A percentile compares a stretch with the other conserved stretches of the same genome.
Evolutionary conservation across 2,329 filamentous ascomycete species (phyloP).

Genomic region (Cladosporium sp.): DNA sequence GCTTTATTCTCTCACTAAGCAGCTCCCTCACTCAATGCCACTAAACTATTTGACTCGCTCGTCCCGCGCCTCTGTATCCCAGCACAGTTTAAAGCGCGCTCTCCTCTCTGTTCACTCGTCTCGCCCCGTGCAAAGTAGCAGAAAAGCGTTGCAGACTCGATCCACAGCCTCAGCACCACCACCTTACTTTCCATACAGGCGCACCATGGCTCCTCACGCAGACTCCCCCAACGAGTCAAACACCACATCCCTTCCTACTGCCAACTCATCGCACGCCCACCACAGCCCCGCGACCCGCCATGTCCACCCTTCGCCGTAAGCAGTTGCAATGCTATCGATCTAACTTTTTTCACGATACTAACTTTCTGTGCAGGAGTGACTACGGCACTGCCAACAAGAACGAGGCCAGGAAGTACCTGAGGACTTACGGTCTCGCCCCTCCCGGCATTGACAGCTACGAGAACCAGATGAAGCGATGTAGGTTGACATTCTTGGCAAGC

Average conservation of each 20-base stretch:
- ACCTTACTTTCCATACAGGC: slow-evolving; percentile 2
- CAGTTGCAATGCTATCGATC: background rate
- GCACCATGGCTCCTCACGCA: slow-evolving; percentile 16
- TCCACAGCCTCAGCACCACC: slow-evolving; percentile 25
- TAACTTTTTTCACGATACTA: background rate
- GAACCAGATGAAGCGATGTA: slow-evolving; percentile 52
- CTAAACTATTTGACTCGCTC: slow-evolving; percentile 12
- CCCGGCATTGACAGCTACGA: slow-evolving; percentile 53
- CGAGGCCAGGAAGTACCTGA: slow-evolving; percentile 52
- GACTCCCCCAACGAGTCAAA: slow-evolving; percentile 6
- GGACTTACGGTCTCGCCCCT: slow-evolving; percentile 55
- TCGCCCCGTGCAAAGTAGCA: background rate
- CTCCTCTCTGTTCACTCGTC: background rate
- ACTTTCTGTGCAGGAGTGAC: slow-evolving; percentile 40
- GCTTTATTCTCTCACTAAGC: background rate
- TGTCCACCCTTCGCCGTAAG: slow-evolving; percentile 39
- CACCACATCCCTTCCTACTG: slow-evolving; percentile 24
- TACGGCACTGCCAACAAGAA: slow-evolving; percentile 52
- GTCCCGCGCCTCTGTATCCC: slow-evolving; percentile 3
- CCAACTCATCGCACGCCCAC: slow-evolving; percentile 38
- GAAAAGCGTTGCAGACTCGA: background rate
- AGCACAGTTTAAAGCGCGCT: slow-evolving; percentile 3
- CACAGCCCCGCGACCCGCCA: slow-evolving; percentile 37
- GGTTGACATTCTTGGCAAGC: slow-evolving; percentile 26
- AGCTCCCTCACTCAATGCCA: slow-evolving; percentile 2